These are phyloP conservation scores for Asclepias syriaca DNA, from an alignment of 257 asterid species.

Conservation along the genomic window DNA sequence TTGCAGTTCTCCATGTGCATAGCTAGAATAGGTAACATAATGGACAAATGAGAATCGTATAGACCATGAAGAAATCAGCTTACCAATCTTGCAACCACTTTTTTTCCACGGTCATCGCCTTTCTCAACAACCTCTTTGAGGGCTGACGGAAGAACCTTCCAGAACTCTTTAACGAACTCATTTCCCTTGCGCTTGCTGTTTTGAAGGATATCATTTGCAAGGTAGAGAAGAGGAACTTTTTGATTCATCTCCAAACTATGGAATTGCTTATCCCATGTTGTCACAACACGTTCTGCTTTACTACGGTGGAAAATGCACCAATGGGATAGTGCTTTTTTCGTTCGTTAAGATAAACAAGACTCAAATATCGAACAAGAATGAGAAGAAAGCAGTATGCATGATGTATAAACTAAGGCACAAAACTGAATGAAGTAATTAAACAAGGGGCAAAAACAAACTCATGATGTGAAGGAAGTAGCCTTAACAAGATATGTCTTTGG, in stretches of 20 bases:
- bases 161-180: slow-evolving; percentile 80
- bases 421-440: not conserved
- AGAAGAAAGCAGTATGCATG: not conserved
- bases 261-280: slow-evolving; percentile 91
- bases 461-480: not conserved
- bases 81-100: slow-evolving; percentile 81
- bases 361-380: not conserved
- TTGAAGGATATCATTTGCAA: slow-evolving; percentile 89
- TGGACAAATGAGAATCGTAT: not conserved
- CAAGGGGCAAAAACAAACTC: not conserved
- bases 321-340: slow-evolving; percentile 67
- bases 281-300: slow-evolving; percentile 76
- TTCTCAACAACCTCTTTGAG: slow-evolving; percentile 56
- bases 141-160: slow-evolving; percentile 95
- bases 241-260: slow-evolving; percentile 54
- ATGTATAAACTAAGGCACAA: not conserved
- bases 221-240: slow-evolving; percentile 84
- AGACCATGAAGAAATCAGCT: slow-evolving; percentile 15
- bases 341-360: slow-evolving; percentile 39
- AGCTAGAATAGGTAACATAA: not conserved
- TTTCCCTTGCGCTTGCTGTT: slow-evolving; percentile 92
- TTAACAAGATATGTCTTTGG: not conserved
- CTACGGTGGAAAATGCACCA: slow-evolving; percentile 97
- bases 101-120: slow-evolving; percentile 75
- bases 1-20: not conserved